Conservation (phyloP, 495 filamentous ascomycete genomes). For the Glarea lozoyensis region DNA sequence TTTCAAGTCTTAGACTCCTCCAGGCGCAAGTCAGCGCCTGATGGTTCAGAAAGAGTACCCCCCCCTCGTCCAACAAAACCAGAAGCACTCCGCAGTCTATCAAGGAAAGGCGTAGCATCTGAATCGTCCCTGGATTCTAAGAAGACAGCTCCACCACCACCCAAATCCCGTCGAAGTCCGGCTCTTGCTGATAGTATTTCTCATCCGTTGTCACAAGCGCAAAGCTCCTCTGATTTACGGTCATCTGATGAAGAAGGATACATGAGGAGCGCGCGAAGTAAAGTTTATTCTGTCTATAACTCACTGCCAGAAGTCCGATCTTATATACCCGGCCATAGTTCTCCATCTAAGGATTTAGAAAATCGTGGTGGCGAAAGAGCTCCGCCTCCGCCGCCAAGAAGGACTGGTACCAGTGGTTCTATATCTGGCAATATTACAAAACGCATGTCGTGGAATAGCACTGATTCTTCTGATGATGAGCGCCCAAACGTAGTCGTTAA, state of each 20-base stretch:
- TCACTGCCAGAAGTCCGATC: constrained; percentile 30
- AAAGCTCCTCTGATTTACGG: constrained; percentile 12
- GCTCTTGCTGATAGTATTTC: neutral
- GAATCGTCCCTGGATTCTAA: constrained; percentile 3
- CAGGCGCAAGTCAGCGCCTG: constrained; percentile 14
- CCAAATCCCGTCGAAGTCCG: constrained; percentile 7
- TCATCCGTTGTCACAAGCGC: constrained; percentile 24
- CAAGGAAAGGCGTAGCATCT: constrained; percentile 14
- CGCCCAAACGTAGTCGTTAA: constrained; percentile 35
- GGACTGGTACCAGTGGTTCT: constrained; percentile 10
- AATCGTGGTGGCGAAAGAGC: constrained; percentile 13
- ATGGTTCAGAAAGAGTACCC: constrained; percentile 28
- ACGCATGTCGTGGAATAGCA: constrained; percentile 4
- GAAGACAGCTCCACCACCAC: constrained; percentile 10
- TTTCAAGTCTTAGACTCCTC: constrained; percentile 13
- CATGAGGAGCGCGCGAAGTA: constrained; percentile 25
- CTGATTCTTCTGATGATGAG: constrained; percentile 16
- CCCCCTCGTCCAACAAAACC: constrained; percentile 62
- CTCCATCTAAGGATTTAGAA: neutral
- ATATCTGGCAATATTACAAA: constrained; percentile 11
- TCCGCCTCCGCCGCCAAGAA: constrained; percentile 31
- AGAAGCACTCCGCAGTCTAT: constrained; percentile 43
- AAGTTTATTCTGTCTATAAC: constrained; percentile 38
- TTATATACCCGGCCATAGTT: constrained; percentile 16
- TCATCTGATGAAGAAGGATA: constrained; percentile 22